These are phyloP conservation scores for Colletotrichum lindemuthianum DNA, from an alignment of 2,329 filamentous ascomycete species.

Conservation along the genomic window DNA sequence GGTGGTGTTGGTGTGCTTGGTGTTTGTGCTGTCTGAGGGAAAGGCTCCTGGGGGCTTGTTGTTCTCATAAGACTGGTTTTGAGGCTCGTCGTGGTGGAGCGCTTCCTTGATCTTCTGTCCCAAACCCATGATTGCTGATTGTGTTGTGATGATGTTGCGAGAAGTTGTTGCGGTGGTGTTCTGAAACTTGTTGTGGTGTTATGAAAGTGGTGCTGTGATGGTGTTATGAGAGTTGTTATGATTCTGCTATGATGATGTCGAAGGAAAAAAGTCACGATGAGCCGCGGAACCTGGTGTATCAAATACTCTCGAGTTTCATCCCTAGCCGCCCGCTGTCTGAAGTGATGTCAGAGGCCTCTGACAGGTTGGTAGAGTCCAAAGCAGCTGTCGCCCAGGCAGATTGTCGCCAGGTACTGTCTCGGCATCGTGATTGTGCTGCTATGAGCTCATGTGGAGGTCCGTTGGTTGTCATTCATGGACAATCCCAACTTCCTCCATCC, in stretches of 20 bases:
- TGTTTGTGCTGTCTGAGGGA: conserved; percentile 26
- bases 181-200: neutral
- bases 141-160: neutral
- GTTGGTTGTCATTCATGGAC: conserved; percentile 4
- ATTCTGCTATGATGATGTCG: neutral
- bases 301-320: conserved; percentile 12
- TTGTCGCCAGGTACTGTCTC: conserved; percentile 7
- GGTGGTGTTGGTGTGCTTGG: conserved; percentile 21
- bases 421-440: conserved; percentile 11
- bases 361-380: conserved; percentile 2
- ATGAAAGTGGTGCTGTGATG: neutral
- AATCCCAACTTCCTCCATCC: conserved; percentile 4
- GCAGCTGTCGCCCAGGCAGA: conserved; percentile 13
- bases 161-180: neutral
- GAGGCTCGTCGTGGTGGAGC: conserved; percentile 27
- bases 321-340: neutral
- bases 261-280: neutral
- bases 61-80: conserved; percentile 18
- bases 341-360: conserved; percentile 24
- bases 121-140: conserved; percentile 35
- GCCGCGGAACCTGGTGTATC: conserved; percentile 10
- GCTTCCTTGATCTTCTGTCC: conserved; percentile 37
- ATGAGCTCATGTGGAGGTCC: conserved; percentile 35
- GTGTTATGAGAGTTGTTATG: neutral
- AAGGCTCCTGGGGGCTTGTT: conserved; percentile 27